Evolutionary conservation across 2,329 filamentous ascomycete species (phyloP).

Genomic region (Trichoderma afroharzianum): DNA sequence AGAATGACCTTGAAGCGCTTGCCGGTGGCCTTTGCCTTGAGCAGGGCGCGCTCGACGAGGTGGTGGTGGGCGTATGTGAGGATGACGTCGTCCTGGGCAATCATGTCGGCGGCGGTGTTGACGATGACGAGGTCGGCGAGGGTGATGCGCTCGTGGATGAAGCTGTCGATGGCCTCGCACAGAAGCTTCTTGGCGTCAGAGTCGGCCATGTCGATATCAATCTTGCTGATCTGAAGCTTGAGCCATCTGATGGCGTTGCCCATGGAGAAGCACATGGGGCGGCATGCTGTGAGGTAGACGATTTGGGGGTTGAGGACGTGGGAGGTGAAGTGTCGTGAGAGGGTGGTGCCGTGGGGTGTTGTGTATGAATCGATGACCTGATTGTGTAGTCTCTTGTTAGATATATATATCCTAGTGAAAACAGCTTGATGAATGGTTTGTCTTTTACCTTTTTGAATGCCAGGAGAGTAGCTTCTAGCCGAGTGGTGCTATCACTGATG

Average conservation of each 20-base stretch:
- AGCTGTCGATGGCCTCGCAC: constrained; percentile 77
- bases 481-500: constrained; percentile 83
- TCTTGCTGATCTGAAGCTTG: constrained; percentile 86
- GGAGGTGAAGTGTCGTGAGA: constrained; percentile 86
- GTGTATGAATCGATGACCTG: constrained; percentile 91
- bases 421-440: not conserved
- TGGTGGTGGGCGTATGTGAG: constrained; percentile 84
- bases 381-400: not conserved
- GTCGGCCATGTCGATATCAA: constrained; percentile 83
- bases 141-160: constrained; percentile 85
- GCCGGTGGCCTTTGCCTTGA: constrained; percentile 66
- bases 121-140: constrained; percentile 85
- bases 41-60: constrained; percentile 78
- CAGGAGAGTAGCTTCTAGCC: constrained; percentile 81
- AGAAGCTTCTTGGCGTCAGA: constrained; percentile 75
- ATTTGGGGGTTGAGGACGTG: constrained; percentile 93
- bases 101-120: constrained; percentile 68
- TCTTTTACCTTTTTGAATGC: constrained; percentile 75
- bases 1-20: constrained; percentile 80
- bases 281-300: constrained; percentile 86
- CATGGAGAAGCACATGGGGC: constrained; percentile 95
- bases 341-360: constrained; percentile 77
- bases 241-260: constrained; percentile 94
- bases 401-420: rapidly evolving
- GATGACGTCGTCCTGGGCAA: constrained; percentile 75